These are phyloP conservation scores for Skeletonema tropicum DNA, from an alignment of 108 stramenopile genomes.

Conservation along the genomic window DNA sequence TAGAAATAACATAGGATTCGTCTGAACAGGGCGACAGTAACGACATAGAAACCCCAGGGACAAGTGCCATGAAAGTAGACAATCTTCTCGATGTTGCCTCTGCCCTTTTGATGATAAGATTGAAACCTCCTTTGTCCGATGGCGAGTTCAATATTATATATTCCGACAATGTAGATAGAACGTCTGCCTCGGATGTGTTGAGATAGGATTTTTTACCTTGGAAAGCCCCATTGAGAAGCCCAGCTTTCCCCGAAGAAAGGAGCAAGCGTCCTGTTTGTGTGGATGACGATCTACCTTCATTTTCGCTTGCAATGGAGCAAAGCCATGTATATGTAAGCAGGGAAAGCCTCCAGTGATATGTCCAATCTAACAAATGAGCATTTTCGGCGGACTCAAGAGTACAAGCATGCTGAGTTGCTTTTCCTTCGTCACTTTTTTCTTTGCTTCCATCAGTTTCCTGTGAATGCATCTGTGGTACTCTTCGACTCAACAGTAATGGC, in stretches of 20 bases:
- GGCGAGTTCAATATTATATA: conserved; percentile 35
- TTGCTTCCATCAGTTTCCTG: conserved; percentile 2
- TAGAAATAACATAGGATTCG: conserved; percentile 20
- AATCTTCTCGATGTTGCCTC: conserved; percentile 74
- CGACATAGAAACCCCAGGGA: conserved; percentile 74
- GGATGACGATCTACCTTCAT: conserved; percentile 68
- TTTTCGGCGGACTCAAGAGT: conserved; percentile 18
- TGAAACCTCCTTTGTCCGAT: conserved; percentile 33
- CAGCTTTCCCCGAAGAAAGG: conserved; percentile 72
- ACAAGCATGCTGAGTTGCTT: background rate
- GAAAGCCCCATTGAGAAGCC: conserved; percentile 61
- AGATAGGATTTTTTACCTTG: conserved; percentile 6
- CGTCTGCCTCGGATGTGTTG: background rate
- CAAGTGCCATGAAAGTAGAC: conserved; percentile 72
- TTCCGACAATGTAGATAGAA: conserved; percentile 25
- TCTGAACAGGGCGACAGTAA: conserved; percentile 47
- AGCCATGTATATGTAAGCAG: conserved; percentile 79
- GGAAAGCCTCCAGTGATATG: conserved; percentile 73
- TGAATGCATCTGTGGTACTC: conserved; percentile 40
- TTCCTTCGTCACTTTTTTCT: conserved; percentile 18
- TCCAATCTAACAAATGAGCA: conserved; percentile 54
- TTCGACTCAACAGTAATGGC: conserved; percentile 79
- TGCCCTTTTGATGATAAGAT: conserved; percentile 14
- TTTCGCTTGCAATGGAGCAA: conserved; percentile 66
- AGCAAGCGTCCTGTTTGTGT: conserved; percentile 67